Conservation (phyloP, 352 stramenopile genomes). For the Phytophthora capsici region DNA sequence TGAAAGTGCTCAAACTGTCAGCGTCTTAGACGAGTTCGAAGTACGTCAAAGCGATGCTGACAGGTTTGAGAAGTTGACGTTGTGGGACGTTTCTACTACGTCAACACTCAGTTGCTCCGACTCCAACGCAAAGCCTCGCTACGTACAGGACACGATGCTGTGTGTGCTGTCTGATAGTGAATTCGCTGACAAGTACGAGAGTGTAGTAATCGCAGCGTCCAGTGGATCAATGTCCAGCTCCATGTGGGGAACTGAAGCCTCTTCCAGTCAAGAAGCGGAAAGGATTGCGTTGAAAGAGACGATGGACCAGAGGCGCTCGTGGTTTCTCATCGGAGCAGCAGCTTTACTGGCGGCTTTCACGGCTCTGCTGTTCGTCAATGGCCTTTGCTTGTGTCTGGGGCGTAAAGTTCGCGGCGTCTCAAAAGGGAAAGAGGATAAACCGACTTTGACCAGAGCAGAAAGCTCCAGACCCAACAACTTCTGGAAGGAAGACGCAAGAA, state of each 20-base stretch:
- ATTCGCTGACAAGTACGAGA: slow-evolving; percentile 47
- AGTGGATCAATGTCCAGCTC: slow-evolving; percentile 23
- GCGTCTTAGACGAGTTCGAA: slow-evolving; percentile 50
- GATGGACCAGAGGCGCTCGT: slow-evolving; percentile 38
- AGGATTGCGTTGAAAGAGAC: slow-evolving; percentile 36
- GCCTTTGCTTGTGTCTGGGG: slow-evolving; percentile 29
- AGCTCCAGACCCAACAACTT: slow-evolving; percentile 24
- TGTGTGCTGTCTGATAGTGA: slow-evolving; percentile 51
- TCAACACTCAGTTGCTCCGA: slow-evolving; percentile 53
- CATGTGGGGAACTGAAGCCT: slow-evolving; percentile 21
- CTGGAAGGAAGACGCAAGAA: slow-evolving; percentile 26
- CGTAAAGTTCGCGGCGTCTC: slow-evolving; percentile 17
- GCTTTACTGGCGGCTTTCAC: slow-evolving; percentile 27
- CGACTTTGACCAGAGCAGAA: slow-evolving; percentile 9
- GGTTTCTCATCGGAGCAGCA: slow-evolving; percentile 40
- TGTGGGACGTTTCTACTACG: slow-evolving; percentile 49
- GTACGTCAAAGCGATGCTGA: slow-evolving; percentile 45
- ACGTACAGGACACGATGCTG: slow-evolving; percentile 54
- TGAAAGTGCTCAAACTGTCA: slow-evolving; percentile 2
- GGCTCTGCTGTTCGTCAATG: slow-evolving; percentile 25
- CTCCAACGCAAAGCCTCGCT: slow-evolving; percentile 37
- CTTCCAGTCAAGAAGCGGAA: slow-evolving; percentile 22
- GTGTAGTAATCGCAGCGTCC: slow-evolving; percentile 28
- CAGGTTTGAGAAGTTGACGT: slow-evolving; percentile 34
- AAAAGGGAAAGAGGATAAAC: slow-evolving; percentile 10